Evolutionary conservation across 2,329 filamentous ascomycete genomes (phyloP), one percentile per base, ranked within the genome.

Genomic region (Hymenoscyphus scutula): DNA sequence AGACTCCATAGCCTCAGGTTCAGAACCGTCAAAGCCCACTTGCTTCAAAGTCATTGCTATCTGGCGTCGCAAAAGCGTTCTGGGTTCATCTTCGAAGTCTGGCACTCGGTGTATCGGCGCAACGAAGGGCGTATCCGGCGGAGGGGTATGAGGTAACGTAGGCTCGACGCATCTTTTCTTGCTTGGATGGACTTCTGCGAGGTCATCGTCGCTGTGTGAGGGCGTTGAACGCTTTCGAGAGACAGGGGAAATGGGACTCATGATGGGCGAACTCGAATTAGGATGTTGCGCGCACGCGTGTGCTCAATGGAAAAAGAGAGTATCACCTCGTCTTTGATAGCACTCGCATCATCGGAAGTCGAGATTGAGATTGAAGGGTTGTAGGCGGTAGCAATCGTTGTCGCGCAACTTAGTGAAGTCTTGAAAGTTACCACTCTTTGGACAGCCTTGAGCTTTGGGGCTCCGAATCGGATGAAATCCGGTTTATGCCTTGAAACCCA

Each of bases 21-120:
- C 80, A 15, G 84, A 81, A 29, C 78, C 76, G 32, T 81, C 77
- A 67, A 88, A 89, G 30, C 86, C 86, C 41, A 87, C 81, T 64
- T 86, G 81, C 51, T 82, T 75, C 30, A 88, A 73, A 2, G 80
- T 80, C 61, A 87, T 72, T 0, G 80, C 81, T 61, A 88, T 82
- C 11, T 84, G 82, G 58, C 84, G 81, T 54, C 80, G 79, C 29
- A 89, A 75, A 1, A 75, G 70, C 23, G 62, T 54, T 34, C 65
- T 62, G 29, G 71, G 70, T 34, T 72, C 68, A 38, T 74, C 72
- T 56, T 74, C 66, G 41, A 71, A 73, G 56, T 73, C 66, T 32
- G 56, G 38, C 30, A 41, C 38, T 30, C 54, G 59, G 53, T 58
- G 53, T 59, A 53, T 57, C 23, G 23, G 29, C n/a, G 7, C 25